Percentiles rank a stretch among this genome's conserved stretches.
Conservation (phyloP, 805 yeast genomes). For the Jamesozyma lodderae region DNA sequence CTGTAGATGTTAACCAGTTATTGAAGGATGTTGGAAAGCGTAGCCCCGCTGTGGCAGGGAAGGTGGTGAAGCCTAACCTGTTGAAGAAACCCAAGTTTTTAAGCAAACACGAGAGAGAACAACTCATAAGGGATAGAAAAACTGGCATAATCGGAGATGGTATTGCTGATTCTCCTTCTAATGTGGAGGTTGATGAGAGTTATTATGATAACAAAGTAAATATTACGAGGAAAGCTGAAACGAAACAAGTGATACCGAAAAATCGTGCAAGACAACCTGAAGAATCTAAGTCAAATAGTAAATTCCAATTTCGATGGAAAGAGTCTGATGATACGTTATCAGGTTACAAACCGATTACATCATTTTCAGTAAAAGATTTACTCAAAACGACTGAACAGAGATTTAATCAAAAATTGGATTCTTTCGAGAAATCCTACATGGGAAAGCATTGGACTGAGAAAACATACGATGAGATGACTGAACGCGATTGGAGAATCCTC, state of each 20-base stretch:
- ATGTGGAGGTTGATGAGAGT: neutral
- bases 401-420: conserved; percentile 1
- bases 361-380: conserved; percentile 17
- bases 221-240: neutral
- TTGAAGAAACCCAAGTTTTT: conserved; percentile 35
- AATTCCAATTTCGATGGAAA: conserved; percentile 65
- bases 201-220: neutral
- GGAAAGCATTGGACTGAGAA: conserved; percentile 60
- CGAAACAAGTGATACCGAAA: neutral
- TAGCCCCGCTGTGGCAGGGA: conserved; percentile 8
- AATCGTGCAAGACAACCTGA: too few relatives aligned
- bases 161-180: too few relatives aligned
- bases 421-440: conserved; percentile 14
- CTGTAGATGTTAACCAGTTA: conserved; percentile 33
- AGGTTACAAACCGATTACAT: conserved; percentile 35
- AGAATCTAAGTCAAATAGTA: conserved; percentile 15
- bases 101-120: conserved; percentile 37
- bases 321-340: conserved; percentile 54
- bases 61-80: conserved; percentile 3
- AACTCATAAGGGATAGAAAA: neutral
- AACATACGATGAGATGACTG: conserved; percentile 51
- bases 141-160: neutral
- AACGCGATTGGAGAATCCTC: conserved; percentile 84
- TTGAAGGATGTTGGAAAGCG: too few relatives aligned
- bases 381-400: conserved; percentile 4